Base-by-base conservation (phyloP, 2,329 filamentous ascomycete species). In the Leptodontidium sp. region DNA sequence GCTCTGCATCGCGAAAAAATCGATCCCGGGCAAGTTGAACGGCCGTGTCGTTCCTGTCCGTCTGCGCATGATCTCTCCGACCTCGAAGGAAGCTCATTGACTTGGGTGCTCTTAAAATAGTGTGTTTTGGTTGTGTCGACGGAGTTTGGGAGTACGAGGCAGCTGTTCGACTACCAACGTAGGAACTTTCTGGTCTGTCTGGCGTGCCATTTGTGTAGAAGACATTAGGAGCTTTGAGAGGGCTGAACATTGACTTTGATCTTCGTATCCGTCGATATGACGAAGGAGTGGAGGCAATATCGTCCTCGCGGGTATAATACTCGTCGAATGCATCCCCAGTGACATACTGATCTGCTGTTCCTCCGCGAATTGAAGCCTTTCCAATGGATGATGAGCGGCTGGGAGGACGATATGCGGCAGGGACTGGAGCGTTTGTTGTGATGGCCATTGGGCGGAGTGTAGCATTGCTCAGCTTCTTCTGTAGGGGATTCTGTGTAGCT, bases 71-170 rank as follows among this genome's bases (percentile, higher is more conserved):
- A 61, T 50, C 55, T 68, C 17, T 72, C 50, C 79, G 76, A 26
- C 75, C 75, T 59, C 74, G 77, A 68, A 88, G 77, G 70, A 88
- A 86, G 70, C 83, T 86, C 84, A 86, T 87, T 2, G 87, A 89
- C 62, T 84, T 87, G 0, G 85, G 84, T 2, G 82, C 77, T 69
- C 84, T 82, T 17, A 88, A 71, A 4, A 66, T 61, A 43, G 72
- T 71, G 17, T 75, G 57, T 1, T 71, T 72, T 9, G 77, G 70
- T 45, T 81, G 67, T 21, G 24, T 72, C n/a, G 69, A 64, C 4
- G 75, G 68, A 29, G 71, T 71, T 40, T 52, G 61, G 57, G 74
- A 71, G 40, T 64, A 65, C 17, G 67, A 67, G 43, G 59, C 64
- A 12, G 67, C 69, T 43, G 65, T 67, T 24, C 69, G 52, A 9